Evolutionary conservation across 495 filamentous ascomycete species (phyloP).

Genomic region (Aspergillus hancockii): DNA sequence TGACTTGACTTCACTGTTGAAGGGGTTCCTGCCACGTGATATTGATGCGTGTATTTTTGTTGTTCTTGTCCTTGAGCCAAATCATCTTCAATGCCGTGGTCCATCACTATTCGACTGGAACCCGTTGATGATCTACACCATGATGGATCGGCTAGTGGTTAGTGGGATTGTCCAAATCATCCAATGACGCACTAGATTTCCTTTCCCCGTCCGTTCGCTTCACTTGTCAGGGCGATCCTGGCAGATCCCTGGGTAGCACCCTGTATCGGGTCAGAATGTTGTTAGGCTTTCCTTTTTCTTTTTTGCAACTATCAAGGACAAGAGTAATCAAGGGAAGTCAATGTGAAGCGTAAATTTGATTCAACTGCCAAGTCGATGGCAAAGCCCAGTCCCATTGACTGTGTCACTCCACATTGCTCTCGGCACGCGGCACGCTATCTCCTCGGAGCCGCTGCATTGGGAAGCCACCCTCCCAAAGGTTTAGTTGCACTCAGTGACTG

Average conservation of each 20-base stretch:
- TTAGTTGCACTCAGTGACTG: not conserved
- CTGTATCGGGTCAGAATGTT: not conserved
- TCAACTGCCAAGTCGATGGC: not conserved
- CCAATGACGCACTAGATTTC: conserved; percentile 13
- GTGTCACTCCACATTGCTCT: conserved; percentile 1
- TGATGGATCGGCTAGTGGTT: conserved; percentile 1
- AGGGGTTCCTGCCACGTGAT: not conserved
- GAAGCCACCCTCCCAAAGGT: not conserved
- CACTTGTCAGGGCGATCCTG: not conserved
- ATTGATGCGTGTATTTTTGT: conserved; percentile 3
- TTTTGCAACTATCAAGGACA: not conserved
- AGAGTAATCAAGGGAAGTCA: not conserved
- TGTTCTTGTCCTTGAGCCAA: conserved; percentile 15
- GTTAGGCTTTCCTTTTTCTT: not conserved
- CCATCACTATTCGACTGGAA: not conserved
- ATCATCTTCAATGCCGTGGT: not conserved
- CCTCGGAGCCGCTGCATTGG: conserved; percentile 1
- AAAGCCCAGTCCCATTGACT: not conserved
- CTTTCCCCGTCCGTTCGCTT: not conserved
- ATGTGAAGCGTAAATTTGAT: not conserved
- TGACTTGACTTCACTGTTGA: not conserved
- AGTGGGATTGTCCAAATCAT: conserved; percentile 5
- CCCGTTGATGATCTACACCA: not conserved
- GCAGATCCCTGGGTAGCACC: not conserved
- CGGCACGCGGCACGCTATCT: not conserved